phyloP scores from a whole-genome alignment of 2,329 filamentous ascomycete genomes.

The Rhynchosporium agropyri region DNA sequence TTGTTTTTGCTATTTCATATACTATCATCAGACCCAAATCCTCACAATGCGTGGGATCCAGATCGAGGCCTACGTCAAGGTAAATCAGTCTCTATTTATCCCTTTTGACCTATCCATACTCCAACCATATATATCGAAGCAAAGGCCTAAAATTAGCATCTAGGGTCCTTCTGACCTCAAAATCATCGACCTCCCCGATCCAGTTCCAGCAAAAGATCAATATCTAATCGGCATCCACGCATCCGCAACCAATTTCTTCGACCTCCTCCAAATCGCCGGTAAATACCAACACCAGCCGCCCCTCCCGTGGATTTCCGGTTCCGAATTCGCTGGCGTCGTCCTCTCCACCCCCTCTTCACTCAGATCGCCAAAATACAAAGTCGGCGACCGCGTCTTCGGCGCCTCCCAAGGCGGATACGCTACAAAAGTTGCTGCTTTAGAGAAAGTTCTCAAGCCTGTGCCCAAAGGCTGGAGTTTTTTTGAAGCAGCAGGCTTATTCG shows the following conservation, averaged over 20 bases:
- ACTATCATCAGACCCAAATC: not conserved
- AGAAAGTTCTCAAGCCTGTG: slow-evolving; percentile 70
- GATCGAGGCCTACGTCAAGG: slow-evolving; percentile 74
- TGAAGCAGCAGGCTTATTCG: slow-evolving; percentile 85
- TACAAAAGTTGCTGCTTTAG: slow-evolving; percentile 68
- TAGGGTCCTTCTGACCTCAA: slow-evolving; percentile 79
- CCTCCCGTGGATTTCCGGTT: slow-evolving; percentile 84
- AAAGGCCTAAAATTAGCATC: slow-evolving; percentile 1
- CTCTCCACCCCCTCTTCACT: slow-evolving; percentile 61
- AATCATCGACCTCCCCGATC: slow-evolving; percentile 75
- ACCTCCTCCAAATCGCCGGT: slow-evolving; percentile 90
- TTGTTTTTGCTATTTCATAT: too few relatives aligned
- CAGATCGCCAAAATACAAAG: slow-evolving; percentile 33
- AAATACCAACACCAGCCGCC: slow-evolving; percentile 91
- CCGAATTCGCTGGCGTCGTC: slow-evolving; percentile 83
- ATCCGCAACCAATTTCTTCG: slow-evolving; percentile 93
- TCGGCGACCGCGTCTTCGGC: slow-evolving; percentile 25
- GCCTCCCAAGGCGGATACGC: slow-evolving; percentile 67
- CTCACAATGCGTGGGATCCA: slow-evolving; percentile 74
- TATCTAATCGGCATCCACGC: slow-evolving; percentile 89
- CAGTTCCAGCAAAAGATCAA: slow-evolving; percentile 68
- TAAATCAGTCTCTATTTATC: slow-evolving; percentile 42
- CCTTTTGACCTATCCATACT: slow-evolving; percentile 4
- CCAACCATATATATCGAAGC: not conserved
- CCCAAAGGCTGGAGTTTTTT: slow-evolving; percentile 81